phyloP scores from a whole-genome alignment of 495 filamentous ascomycete genomes.

The Bryoglossum gracile region DNA sequence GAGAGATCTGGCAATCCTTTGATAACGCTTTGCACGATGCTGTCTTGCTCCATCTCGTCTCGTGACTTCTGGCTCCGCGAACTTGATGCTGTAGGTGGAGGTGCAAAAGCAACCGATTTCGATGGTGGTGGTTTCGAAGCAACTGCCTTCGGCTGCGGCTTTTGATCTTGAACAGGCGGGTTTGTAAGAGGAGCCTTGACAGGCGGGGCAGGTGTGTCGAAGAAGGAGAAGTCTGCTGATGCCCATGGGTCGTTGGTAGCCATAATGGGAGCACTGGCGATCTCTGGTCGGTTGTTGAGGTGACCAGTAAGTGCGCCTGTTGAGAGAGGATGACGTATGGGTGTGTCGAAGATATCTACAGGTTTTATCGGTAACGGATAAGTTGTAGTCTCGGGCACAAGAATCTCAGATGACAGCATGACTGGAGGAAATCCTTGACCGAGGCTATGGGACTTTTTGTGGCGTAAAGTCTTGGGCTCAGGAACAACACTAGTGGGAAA shows the following conservation, averaged over 20 bases:
- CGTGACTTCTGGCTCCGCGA: conserved; percentile 16
- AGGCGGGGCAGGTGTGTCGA: conserved; percentile 22
- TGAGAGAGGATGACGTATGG: background rate
- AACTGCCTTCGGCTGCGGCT: too few relatives aligned
- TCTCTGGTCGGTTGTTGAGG: background rate
- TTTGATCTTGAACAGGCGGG: too few relatives aligned
- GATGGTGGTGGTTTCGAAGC: conserved; percentile 8
- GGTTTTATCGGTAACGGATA: too few relatives aligned
- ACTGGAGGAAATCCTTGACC: conserved; percentile 1
- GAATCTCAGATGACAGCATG: background rate
- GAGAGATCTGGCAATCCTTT: conserved; percentile 42
- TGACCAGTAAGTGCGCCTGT: background rate
- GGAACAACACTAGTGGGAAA: conserved; percentile 13
- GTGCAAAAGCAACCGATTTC: conserved; percentile 18
- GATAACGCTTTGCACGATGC: conserved; percentile 32
- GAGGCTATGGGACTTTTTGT: conserved; percentile 14
- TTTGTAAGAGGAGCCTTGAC: background rate
- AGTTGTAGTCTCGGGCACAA: background rate
- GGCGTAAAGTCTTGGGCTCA: conserved; percentile 4
- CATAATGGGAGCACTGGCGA: background rate
- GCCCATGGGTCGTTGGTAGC: conserved; percentile 29
- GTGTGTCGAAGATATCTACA: background rate
- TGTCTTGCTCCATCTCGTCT: conserved; percentile 27
- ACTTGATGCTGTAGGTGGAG: background rate
- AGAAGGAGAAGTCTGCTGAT: conserved; percentile 33